Evolutionary conservation across 768 basidiomycete genomes (phyloP), one percentile per base, ranked within the genome.

Genomic region (Boletus huronensis): DNA sequence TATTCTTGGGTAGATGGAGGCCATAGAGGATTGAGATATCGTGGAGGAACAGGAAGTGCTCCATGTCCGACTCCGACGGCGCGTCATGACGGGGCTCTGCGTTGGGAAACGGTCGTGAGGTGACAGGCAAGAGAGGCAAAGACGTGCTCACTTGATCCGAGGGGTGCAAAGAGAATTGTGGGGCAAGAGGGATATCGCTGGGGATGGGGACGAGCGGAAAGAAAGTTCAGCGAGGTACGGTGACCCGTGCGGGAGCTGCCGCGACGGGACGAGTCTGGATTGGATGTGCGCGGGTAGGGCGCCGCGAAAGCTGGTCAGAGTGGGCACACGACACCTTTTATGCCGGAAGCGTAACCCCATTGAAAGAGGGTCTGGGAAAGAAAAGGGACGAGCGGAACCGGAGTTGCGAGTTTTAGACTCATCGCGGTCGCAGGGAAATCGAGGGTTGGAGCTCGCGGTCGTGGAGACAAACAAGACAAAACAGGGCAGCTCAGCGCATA

Each of bases 401-500:
- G n/a, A n/a, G 28, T n/a, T 19, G 43, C n/a, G n/a, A 6, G 11
- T 32, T 45, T 34, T 35, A 26, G 29, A 13, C 23, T 7, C 19
- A 19, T 23, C 13, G 34, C 23, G 13, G 19, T 41, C 5, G 13
- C 36, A 32, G n/a, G n/a, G n/a, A n/a, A n/a, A n/a, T n/a, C n/a
- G n/a, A n/a, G n/a, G n/a, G n/a, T n/a, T n/a, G n/a, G n/a, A n/a
- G n/a, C n/a, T n/a, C n/a, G n/a, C n/a, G n/a, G n/a, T n/a, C n/a
- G n/a, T n/a, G n/a, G n/a, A n/a, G 63, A 69, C 68, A 69, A 69
- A 69, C 61, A 69, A 71, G 59, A 60, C 70, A 71, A 70, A 69
- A 69, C 57, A 69, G 50, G 61, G 49, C 48, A 28, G 35, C n/a
- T n/a, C n/a, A 19, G 46, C 54, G 58, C 52, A 59, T 60, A 59